Percentiles rank a stretch among this genome's conserved stretches.
These are phyloP conservation scores for Hemileia vastatrix DNA, from an alignment of 1,284 basidiomycete species.

Conservation along the genomic window DNA sequence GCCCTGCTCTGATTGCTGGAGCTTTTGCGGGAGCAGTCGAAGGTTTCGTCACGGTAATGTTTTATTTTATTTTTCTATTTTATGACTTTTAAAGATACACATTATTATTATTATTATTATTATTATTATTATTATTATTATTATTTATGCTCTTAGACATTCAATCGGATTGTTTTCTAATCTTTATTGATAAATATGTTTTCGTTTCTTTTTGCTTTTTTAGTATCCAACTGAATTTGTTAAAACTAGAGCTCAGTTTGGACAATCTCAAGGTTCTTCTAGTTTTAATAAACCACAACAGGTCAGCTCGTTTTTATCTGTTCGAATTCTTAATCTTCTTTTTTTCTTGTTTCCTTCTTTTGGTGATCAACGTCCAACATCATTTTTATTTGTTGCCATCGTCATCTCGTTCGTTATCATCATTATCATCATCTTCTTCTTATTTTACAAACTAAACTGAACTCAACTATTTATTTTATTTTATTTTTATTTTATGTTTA, in stretches of 20 bases:
- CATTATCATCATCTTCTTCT: slow-evolving; percentile 41
- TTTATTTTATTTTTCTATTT: slow-evolving; percentile 26
- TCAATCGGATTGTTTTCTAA: background rate
- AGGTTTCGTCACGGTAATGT: slow-evolving; percentile 50
- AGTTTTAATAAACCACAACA: slow-evolving; percentile 3
- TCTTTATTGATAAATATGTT: background rate
- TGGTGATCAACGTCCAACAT: background rate
- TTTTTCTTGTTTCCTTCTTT: background rate
- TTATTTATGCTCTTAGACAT: background rate
- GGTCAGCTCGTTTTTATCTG: slow-evolving; percentile 46
- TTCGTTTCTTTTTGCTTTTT: slow-evolving; percentile 45
- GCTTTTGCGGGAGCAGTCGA: slow-evolving; percentile 89
- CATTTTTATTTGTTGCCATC: slow-evolving; percentile 26
- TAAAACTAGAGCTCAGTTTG: slow-evolving; percentile 56
- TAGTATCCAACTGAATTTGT: slow-evolving; percentile 91
- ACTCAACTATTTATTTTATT: background rate
- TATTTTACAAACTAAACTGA: slow-evolving; percentile 5
- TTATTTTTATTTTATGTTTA: background rate
- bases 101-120: background rate
- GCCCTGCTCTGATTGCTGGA: slow-evolving; percentile 64
- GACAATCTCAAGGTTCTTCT: slow-evolving; percentile 28
- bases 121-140: background rate
- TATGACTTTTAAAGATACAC: slow-evolving; percentile 41
- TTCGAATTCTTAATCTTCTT: slow-evolving; percentile 55
- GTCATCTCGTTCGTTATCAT: slow-evolving; percentile 42